phyloP scores from a whole-genome alignment of 108 stramenopile genomes.

The Fistulifera solaris region DNA sequence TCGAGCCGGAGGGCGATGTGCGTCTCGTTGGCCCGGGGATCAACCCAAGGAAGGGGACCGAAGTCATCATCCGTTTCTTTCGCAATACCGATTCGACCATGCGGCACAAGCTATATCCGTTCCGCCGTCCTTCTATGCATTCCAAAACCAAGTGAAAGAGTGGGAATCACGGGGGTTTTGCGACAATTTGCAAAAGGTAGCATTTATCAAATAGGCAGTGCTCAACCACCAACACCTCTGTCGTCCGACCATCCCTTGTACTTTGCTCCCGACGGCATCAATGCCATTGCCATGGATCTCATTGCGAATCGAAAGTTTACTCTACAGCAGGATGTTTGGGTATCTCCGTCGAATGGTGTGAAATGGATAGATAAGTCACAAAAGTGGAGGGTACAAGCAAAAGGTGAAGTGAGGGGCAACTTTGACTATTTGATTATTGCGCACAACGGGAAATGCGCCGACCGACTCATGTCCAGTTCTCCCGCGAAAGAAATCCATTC shows the following conservation, averaged over 20 bases:
- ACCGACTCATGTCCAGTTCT: constrained; percentile 75
- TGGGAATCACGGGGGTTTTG: constrained; percentile 51
- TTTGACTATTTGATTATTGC: constrained; percentile 70
- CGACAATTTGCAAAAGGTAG: constrained; percentile 29
- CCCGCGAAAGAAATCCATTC: constrained; percentile 59
- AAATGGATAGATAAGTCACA: constrained; percentile 22
- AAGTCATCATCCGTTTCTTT: constrained; percentile 1
- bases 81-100: constrained; percentile 42
- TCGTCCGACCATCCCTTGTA: constrained; percentile 24
- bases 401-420: constrained; percentile 38
- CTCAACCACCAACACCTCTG: neutral
- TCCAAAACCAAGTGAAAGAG: constrained; percentile 44
- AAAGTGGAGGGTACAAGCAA: constrained; percentile 49
- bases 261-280: constrained; percentile 54
- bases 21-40: constrained; percentile 47
- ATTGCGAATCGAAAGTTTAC: constrained; percentile 19
- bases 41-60: constrained; percentile 7
- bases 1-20: constrained; percentile 68
- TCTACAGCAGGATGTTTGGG: constrained; percentile 74
- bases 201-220: constrained; percentile 23
- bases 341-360: constrained; percentile 71
- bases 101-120: constrained; percentile 62
- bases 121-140: constrained; percentile 22
- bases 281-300: constrained; percentile 36
- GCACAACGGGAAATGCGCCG: constrained; percentile 90